These are phyloP conservation scores for Debaryomyces nepalensis DNA, from an alignment of 1,139 yeast genomes.

Conservation along the genomic window DNA sequence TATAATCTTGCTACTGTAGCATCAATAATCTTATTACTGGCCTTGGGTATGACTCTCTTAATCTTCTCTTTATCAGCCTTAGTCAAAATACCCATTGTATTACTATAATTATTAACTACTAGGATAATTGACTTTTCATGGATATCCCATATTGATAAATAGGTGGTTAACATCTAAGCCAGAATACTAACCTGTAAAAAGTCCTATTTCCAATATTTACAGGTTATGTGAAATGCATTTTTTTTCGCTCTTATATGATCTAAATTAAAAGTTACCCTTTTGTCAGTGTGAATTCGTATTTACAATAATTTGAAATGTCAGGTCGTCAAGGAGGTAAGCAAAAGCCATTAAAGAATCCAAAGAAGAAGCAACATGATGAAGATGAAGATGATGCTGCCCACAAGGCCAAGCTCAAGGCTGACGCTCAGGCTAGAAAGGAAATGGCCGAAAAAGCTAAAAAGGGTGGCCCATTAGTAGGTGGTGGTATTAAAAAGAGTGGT, in stretches of 20 bases:
- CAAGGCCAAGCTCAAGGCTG: conserved; percentile 94
- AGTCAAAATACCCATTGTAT: conserved; percentile 60
- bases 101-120: not conserved
- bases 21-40: conserved; percentile 84
- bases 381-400: conserved; percentile 91
- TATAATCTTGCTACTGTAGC: conserved; percentile 90
- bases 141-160: not conserved
- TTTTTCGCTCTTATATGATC: not conserved
- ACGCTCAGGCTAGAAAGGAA: conserved; percentile 89
- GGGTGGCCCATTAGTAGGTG: conserved; percentile 91
- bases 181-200: conserved; percentile 6
- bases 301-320: conserved; percentile 48
- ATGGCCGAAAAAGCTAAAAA: conserved; percentile 85
- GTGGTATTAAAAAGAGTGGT: conserved; percentile 92
- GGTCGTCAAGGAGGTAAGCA: conserved; percentile 80
- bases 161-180: not conserved
- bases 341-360: conserved; percentile 69
- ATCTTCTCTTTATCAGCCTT: conserved; percentile 83
- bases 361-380: conserved; percentile 70
- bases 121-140: conserved; percentile 1
- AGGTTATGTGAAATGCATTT: conserved; percentile 4
- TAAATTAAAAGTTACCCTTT: too few species aligned
- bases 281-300: too few species aligned
- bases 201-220: not conserved
- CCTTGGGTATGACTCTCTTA: conserved; percentile 86